phyloP scores from a whole-genome alignment of 352 stramenopile genomes.

The Detonula confervacea region DNA sequence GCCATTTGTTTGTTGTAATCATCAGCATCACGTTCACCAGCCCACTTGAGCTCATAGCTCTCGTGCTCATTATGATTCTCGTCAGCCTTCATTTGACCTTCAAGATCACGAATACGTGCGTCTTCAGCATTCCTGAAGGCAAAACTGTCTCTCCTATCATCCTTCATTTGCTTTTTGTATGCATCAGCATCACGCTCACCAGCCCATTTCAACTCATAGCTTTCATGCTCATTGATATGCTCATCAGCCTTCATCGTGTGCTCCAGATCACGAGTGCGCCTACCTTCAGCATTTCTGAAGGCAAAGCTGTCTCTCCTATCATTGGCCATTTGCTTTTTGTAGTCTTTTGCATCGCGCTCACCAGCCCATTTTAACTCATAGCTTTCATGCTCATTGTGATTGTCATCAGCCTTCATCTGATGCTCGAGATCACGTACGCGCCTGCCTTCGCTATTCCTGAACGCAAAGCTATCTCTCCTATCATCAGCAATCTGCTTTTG shows the following conservation, averaged over 20 bases:
- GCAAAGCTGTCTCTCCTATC: conserved; percentile 67
- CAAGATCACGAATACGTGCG: conserved; percentile 26
- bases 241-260: conserved; percentile 64
- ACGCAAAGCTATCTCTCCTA: too few species aligned
- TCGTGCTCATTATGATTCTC: conserved; percentile 32
- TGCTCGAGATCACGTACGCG: too few species aligned
- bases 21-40: conserved; percentile 64
- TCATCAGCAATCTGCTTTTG: conserved; percentile 55
- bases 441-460: conserved; percentile 61
- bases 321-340: conserved; percentile 54
- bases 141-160: conserved; percentile 63
- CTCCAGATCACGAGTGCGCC: conserved; percentile 54
- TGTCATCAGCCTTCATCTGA: conserved; percentile 36
- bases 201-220: conserved; percentile 65
- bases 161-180: conserved; percentile 64
- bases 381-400: too few species aligned
- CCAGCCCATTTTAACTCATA: conserved; percentile 58
- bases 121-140: conserved; percentile 58
- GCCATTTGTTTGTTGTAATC: conserved; percentile 60
- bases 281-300: conserved; percentile 65
- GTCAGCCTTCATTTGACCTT: conserved; percentile 31
- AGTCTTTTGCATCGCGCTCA: conserved; percentile 67
- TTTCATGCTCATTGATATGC: conserved; percentile 51
- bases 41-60: conserved; percentile 57
- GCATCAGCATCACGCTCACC: conserved; percentile 72